Conservation (phyloP, 768 basidiomycete species). For the Hortiboletus flavorubellus region DNA sequence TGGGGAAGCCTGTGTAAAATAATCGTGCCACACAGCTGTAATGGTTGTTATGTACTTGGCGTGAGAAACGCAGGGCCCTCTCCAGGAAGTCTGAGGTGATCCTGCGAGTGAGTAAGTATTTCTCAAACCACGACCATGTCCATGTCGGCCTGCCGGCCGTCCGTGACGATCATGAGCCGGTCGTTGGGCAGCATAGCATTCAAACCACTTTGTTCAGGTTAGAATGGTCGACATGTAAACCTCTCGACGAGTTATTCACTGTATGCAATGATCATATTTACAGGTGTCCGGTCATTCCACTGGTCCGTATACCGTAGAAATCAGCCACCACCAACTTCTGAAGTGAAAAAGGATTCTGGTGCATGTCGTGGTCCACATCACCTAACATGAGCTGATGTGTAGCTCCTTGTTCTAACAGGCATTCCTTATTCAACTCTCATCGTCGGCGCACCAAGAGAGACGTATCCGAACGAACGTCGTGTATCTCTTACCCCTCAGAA, state of each 20-base stretch:
- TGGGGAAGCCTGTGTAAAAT: constrained; percentile 1
- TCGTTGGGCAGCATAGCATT: constrained; percentile 14
- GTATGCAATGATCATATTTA: not conserved
- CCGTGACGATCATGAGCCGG: constrained; percentile 21
- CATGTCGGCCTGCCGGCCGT: constrained; percentile 31
- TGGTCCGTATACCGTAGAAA: constrained; percentile 27
- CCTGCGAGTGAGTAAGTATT: constrained; percentile 17
- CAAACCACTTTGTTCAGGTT: constrained; percentile 26
- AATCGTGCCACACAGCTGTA: not conserved
- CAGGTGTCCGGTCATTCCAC: constrained; percentile 32
- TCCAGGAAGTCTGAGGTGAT: not conserved
- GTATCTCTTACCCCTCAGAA: constrained; percentile 83
- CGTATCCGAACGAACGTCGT: constrained; percentile 73
- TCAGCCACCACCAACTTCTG: constrained; percentile 10
- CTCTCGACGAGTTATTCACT: not conserved
- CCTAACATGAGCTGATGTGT: not conserved
- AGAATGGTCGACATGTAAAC: not conserved
- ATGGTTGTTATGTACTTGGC: constrained; percentile 25
- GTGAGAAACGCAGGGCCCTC: constrained; percentile 5
- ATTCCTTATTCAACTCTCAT: constrained; percentile 68
- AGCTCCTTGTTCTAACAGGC: constrained; percentile 31
- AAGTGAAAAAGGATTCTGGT: constrained; percentile 27
- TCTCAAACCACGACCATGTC: constrained; percentile 29
- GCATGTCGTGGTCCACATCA: constrained; percentile 1
- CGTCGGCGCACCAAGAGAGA: constrained; percentile 75